Percentiles rank a stretch among this genome's conserved stretches.
phyloP scores from a whole-genome alignment of 2,329 filamentous ascomycete genomes.

The Leptographium radiaticola region DNA sequence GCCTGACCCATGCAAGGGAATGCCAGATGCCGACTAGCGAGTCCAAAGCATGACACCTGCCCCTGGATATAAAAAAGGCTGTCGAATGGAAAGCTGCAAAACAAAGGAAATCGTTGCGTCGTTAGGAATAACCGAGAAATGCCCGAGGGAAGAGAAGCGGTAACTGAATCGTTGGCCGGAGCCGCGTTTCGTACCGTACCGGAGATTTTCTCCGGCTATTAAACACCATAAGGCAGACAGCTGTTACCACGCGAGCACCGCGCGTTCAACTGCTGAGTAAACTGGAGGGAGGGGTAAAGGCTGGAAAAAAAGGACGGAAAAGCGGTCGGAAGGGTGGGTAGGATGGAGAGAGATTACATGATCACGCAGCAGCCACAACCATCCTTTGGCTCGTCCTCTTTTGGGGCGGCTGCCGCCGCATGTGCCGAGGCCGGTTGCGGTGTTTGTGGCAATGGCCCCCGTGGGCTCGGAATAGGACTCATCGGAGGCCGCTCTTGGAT shows the following conservation, averaged over 20 bases:
- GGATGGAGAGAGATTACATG: constrained; percentile 40
- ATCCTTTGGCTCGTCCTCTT: constrained; percentile 36
- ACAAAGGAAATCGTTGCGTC: constrained; percentile 3
- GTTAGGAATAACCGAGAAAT: not conserved
- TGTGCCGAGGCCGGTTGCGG: constrained; percentile 23
- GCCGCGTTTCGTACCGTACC: no score
- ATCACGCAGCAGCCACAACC: constrained; percentile 61
- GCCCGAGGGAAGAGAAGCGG: not conserved
- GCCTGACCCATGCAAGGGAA: not conserved
- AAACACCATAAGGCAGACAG: not conserved
- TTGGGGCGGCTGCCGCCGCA: constrained; percentile 35
- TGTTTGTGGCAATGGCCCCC: constrained; percentile 28
- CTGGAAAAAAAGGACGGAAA: not conserved
- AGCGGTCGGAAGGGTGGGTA: not conserved
- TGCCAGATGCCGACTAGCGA: not conserved
- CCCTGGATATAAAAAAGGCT: not conserved
- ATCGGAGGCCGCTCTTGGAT: constrained; percentile 32
- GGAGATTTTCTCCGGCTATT: no score
- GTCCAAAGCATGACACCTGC: not conserved
- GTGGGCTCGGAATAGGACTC: constrained; percentile 31
- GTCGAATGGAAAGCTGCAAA: not conserved
- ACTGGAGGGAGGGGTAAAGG: not conserved
- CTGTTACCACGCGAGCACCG: no score
- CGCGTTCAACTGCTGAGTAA: no score
- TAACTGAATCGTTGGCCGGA: not conserved